Evolutionary conservation across 345 rosid genomes (phyloP).

Genomic region (Toxicodendron radicans): DNA sequence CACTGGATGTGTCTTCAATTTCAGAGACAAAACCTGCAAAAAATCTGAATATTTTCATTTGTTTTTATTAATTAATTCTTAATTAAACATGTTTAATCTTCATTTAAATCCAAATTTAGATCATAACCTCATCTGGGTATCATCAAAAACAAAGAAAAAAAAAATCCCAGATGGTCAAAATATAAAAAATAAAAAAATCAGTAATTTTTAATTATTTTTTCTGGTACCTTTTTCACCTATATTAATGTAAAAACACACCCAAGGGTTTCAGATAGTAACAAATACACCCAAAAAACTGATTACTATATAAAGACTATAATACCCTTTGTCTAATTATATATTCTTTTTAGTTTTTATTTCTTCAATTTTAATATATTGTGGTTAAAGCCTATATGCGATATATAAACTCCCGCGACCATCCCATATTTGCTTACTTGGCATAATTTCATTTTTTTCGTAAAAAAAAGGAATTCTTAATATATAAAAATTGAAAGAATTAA

Average conservation of each 20-base stretch:
- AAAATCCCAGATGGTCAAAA: slow-evolving; percentile 26
- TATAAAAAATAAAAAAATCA: slow-evolving; percentile 13
- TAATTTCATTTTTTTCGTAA: too few relatives aligned
- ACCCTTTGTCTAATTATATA: too few relatives aligned
- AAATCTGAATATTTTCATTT: slow-evolving; percentile 20
- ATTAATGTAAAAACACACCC: slow-evolving; percentile 1
- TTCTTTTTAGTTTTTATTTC: too few relatives aligned
- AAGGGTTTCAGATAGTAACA: too few relatives aligned
- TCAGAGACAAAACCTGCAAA: slow-evolving; percentile 42
- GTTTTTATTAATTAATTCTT: slow-evolving; percentile 22
- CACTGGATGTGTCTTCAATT: slow-evolving; percentile 24
- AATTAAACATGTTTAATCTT: slow-evolving; percentile 16
- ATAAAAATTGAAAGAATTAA: too few relatives aligned
- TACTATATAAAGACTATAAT: too few relatives aligned
- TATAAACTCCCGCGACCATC: too few relatives aligned
- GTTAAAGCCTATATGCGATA: too few relatives aligned
- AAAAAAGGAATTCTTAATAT: too few relatives aligned
- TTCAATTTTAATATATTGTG: too few relatives aligned
- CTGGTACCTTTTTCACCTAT: background rate
- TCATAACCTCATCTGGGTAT: slow-evolving; percentile 9
- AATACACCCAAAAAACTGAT: too few relatives aligned
- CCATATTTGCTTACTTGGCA: too few relatives aligned
- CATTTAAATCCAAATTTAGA: background rate
- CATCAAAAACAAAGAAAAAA: slow-evolving; percentile 18
- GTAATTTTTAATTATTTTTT: background rate